These are phyloP conservation scores for Botrytis galanthina DNA, from an alignment of 2,329 filamentous ascomycete species.

Conservation along the genomic window DNA sequence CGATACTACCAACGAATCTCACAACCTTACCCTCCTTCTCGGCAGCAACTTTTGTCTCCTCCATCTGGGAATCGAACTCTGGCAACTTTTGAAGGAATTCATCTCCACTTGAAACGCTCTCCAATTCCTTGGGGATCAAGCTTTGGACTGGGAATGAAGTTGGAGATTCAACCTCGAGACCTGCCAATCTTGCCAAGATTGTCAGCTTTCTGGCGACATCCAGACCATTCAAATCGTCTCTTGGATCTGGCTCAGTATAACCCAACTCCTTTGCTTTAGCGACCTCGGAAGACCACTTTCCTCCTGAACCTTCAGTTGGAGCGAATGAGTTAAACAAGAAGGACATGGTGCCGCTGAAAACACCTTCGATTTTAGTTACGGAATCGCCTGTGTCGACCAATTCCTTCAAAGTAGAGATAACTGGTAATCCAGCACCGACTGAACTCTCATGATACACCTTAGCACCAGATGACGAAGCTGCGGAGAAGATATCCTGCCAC, in stretches of 20 bases:
- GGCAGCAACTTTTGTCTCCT: conserved; percentile 79
- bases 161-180: conserved; percentile 76
- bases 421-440: conserved; percentile 87
- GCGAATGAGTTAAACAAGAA: conserved; percentile 98
- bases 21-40: conserved; percentile 88
- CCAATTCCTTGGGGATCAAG: conserved; percentile 84
- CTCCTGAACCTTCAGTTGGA: conserved; percentile 70
- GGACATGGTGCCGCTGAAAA: conserved; percentile 96
- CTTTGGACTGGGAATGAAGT: conserved; percentile 92
- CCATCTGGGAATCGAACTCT: conserved; percentile 86
- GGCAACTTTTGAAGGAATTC: conserved; percentile 82
- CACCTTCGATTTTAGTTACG: conserved; percentile 89
- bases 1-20: conserved; percentile 89
- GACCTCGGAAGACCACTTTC: conserved; percentile 88
- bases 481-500: conserved; percentile 83
- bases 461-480: conserved; percentile 68
- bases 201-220: conserved; percentile 95
- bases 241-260: conserved; percentile 85
- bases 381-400: conserved; percentile 92
- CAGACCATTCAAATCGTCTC: conserved; percentile 82
- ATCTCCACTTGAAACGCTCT: conserved; percentile 70
- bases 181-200: conserved; percentile 83
- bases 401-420: conserved; percentile 91
- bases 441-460: conserved; percentile 94
- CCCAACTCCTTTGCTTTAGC: conserved; percentile 88